Base-by-base conservation (phyloP, 164 flowering plant species). In the Taxillus chinensis region DNA sequence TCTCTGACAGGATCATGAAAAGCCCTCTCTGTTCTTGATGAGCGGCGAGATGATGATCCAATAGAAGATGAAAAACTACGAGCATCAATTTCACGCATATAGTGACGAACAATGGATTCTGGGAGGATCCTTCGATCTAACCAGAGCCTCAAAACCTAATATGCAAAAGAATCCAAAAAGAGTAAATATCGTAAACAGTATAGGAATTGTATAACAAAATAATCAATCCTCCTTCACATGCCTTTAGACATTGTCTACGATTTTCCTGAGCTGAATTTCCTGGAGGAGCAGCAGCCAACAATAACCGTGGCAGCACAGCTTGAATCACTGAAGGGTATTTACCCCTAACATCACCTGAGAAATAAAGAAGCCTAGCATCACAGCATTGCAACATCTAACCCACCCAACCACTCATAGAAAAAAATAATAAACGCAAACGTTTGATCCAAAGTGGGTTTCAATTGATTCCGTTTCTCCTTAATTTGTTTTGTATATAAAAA, bases 231-330 rank as follows among this genome's bases (percentile, higher is more conserved):
- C 39, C 55, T 11, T 51, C 40, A 54, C 80, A 71, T 75, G 68
- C 99, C 91, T 91, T 95, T n/a, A 86, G 70, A 74, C 99, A 95
- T 70, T 95, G 97, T 72, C 80, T 82, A 38, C 91, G 96, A 75
- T 95, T 95, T 74, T 95, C 99, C 40, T 76, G 79, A 40, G 85
- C 86, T 53, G 73, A 69, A 67, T 68, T 73, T 69, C 99, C 97
- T 67, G 92, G 83, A 62, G 99, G 97, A 66, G 95, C 99, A 72
- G 95, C 99, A 75, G 96, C 93, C 37, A 83, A 68, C 65, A 95
- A 67, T 57, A 95, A 64, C 37, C 97, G 91, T n/a, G 96, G 89
- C 66, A 95, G 76, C 42, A 66, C 70, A 8, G 80, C 76, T 75
- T 89, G 91, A 50, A 95, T 83, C 48, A 89, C 88, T 49, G 92